A percentile compares a stretch with the other conserved stretches of the same genome.
phyloP scores from a whole-genome alignment of 306 rosid species.

The Luffa aegyptiaca region DNA sequence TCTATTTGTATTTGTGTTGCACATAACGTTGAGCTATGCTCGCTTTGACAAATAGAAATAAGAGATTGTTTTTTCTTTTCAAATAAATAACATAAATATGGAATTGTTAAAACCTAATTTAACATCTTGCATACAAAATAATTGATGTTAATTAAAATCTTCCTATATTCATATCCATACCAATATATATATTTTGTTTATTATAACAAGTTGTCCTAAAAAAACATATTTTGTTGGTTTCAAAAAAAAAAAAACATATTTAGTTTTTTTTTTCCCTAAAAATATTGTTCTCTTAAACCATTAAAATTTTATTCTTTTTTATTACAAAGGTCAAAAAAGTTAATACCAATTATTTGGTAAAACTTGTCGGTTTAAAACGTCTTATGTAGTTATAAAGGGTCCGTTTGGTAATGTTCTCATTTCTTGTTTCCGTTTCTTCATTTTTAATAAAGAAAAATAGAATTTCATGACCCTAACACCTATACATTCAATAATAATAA shows the following conservation, averaged over 20 bases:
- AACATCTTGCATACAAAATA: not conserved
- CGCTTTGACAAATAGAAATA: too few species aligned
- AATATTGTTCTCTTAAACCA: not conserved
- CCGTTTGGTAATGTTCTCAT: too few species aligned
- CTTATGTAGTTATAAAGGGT: not conserved
- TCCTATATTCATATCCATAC: not conserved
- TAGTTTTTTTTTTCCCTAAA: not conserved
- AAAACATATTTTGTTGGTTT: too few species aligned
- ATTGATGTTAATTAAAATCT: not conserved
- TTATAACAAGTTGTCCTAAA: too few species aligned
- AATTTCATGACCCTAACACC: too few species aligned
- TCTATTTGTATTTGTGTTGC: not conserved
- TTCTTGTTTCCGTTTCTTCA: too few species aligned
- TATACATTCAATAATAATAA: too few species aligned
- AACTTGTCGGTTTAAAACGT: not conserved
- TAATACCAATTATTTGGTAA: not conserved
- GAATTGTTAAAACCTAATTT: not conserved
- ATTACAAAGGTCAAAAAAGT: not conserved
- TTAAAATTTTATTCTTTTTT: not conserved
- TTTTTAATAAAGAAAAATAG: too few species aligned
- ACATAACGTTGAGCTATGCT: too few species aligned
- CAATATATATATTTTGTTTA: too few species aligned
- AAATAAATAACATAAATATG: not conserved
- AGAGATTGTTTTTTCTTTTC: not conserved
- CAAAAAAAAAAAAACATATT: too few species aligned